A percentile compares a stretch with the other conserved stretches of the same genome.
These are phyloP conservation scores for Blastobotrys buckinghamii DNA, from an alignment of 1,139 yeast genomes.

Conservation along the genomic window DNA sequence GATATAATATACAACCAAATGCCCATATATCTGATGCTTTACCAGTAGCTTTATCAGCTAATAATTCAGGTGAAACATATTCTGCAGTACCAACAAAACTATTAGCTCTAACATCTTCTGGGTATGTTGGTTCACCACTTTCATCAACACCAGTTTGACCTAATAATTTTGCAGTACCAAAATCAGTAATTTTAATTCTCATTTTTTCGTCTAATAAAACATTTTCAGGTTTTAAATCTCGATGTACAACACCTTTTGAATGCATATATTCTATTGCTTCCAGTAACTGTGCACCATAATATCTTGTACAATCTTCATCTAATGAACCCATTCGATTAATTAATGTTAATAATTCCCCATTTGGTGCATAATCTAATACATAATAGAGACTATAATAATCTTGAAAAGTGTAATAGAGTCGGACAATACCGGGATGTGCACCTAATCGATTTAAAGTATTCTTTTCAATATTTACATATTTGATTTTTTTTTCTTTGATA, in stretches of 20 bases:
- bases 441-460: conserved; percentile 83
- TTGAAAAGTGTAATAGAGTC: conserved; percentile 88
- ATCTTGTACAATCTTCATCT: conserved; percentile 70
- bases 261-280: conserved; percentile 89
- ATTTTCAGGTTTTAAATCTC: conserved; percentile 95
- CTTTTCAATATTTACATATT: conserved; percentile 93
- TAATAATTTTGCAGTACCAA: conserved; percentile 91
- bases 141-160: conserved; percentile 36
- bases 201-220: conserved; percentile 67
- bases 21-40: conserved; percentile 95
- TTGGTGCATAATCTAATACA: conserved; percentile 87
- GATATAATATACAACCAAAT: conserved; percentile 86
- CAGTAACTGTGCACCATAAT: conserved; percentile 68
- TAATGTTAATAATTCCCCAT: conserved; percentile 81
- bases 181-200: conserved; percentile 90
- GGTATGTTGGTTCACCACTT: conserved; percentile 25
- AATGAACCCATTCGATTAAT: conserved; percentile 74
- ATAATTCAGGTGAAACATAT: conserved; percentile 86
- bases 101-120: conserved; percentile 62
- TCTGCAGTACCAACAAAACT: conserved; percentile 89
- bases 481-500: conserved; percentile 89
- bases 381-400: conserved; percentile 84
- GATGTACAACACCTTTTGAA: conserved; percentile 74
- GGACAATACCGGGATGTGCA: conserved; percentile 81
- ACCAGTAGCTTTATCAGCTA: conserved; percentile 78